Percentiles rank a stretch among this genome's conserved stretches.
These are phyloP conservation scores for Dimocarpus longan DNA, from an alignment of 345 rosid genomes.

Conservation along the genomic window DNA sequence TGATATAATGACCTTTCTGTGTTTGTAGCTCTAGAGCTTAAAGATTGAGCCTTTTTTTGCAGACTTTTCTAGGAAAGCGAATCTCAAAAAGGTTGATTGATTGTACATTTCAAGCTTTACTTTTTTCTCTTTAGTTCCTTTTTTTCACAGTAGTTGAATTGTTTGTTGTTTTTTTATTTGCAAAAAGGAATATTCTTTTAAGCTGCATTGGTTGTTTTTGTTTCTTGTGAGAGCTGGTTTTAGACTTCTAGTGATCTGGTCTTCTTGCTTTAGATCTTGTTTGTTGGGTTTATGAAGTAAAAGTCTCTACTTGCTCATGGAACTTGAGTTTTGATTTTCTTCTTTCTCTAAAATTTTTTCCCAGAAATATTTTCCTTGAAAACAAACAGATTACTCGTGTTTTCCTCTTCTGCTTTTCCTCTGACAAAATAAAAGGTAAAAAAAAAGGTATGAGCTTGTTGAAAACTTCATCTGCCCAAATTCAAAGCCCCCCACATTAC, in stretches of 20 bases:
- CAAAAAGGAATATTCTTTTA: neutral
- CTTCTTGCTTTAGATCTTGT: conserved; percentile 20
- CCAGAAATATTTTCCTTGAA: conserved; percentile 24
- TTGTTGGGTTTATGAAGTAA: neutral
- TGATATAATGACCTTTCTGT: neutral
- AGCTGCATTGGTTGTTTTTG: conserved; percentile 17
- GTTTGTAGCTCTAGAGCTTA: conserved; percentile 30
- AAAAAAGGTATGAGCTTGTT: conserved; percentile 24
- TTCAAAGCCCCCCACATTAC: conserved; percentile 36
- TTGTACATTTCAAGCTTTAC: conserved; percentile 3
- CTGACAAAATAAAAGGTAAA: conserved; percentile 22
- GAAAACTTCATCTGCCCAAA: conserved; percentile 11
- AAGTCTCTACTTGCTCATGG: neutral
- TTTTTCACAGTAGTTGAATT: neutral
- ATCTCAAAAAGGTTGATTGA: conserved; percentile 31
- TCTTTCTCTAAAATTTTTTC: neutral
- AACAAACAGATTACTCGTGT: conserved; percentile 28
- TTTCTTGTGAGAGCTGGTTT: neutral
- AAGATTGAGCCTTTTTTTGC: conserved; percentile 26
- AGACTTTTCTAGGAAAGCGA: conserved; percentile 20
- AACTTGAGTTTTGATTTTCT: too few relatives aligned
- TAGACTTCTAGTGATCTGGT: neutral
- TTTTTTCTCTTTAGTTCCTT: neutral
- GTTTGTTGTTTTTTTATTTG: neutral
- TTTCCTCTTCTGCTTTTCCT: conserved; percentile 11